Conservation (phyloP, 306 rosid genomes). For the Vachellia collinsii region DNA sequence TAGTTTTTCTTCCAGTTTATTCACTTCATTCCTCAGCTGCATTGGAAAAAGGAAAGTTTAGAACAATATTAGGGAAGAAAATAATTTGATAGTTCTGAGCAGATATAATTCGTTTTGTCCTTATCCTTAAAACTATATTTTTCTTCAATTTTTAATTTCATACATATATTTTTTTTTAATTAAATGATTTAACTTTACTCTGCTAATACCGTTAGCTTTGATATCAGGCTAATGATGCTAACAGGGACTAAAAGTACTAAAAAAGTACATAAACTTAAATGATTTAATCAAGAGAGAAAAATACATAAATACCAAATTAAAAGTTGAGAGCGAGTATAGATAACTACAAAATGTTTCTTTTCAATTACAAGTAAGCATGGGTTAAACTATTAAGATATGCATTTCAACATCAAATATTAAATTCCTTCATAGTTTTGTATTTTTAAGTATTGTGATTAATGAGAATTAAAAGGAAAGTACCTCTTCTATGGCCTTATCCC, state of each 20-base stretch:
- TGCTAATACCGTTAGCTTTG: no score
- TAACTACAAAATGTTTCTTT: no score
- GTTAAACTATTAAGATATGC: background rate
- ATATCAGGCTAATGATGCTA: no score
- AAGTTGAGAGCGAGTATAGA: no score
- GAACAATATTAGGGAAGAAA: background rate
- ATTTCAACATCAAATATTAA: background rate
- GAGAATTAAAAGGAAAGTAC: slow-evolving; percentile 40
- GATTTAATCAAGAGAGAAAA: no score
- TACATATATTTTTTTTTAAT: no score
- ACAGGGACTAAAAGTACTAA: no score
- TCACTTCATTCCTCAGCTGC: slow-evolving; percentile 63
- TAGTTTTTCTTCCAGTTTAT: slow-evolving; percentile 63
- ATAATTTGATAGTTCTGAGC: background rate
- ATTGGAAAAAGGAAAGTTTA: slow-evolving; percentile 8
- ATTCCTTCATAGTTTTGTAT: background rate
- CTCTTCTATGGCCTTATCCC: slow-evolving; percentile 85
- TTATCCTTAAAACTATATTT: background rate
- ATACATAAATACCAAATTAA: no score
- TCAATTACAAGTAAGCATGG: background rate
- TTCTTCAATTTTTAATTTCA: no score
- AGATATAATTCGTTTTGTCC: background rate
- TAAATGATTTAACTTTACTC: no score
- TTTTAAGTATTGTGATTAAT: background rate
- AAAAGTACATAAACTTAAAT: no score